A percentile compares a stretch with the other conserved stretches of the same genome.
Evolutionary conservation across 495 filamentous ascomycete species (phyloP).

Genomic region (Annulohypoxylon moriforme): DNA sequence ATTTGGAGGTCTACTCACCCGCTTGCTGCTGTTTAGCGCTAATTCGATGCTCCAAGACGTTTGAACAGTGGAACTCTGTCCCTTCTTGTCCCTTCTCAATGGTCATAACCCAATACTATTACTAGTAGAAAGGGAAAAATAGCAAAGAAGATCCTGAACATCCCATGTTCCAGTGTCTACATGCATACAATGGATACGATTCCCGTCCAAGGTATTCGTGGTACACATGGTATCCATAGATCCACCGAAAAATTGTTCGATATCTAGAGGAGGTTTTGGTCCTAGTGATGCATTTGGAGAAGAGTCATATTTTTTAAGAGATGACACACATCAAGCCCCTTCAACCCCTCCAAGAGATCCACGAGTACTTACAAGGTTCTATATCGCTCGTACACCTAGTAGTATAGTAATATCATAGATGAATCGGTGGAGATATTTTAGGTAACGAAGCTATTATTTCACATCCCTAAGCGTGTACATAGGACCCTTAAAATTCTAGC

Average conservation of each 20-base stretch:
- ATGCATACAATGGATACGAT: neutral
- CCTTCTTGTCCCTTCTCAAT: neutral
- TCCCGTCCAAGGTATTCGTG: slow-evolving; percentile 14
- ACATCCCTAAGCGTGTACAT: neutral
- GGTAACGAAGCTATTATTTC: neutral
- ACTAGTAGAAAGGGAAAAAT: slow-evolving; percentile 1
- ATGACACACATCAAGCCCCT: slow-evolving; percentile 33
- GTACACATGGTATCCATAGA: slow-evolving; percentile 8
- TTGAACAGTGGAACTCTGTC: slow-evolving; percentile 6
- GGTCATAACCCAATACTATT: neutral
- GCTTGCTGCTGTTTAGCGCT: slow-evolving; percentile 22
- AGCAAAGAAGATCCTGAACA: slow-evolving; percentile 9
- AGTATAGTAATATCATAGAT: slow-evolving; percentile 1
- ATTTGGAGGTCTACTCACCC: slow-evolving; percentile 14
- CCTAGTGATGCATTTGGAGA: slow-evolving; percentile 36
- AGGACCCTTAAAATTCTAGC: neutral
- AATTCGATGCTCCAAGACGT: slow-evolving; percentile 21
- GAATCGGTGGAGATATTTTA: neutral
- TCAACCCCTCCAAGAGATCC: slow-evolving; percentile 10
- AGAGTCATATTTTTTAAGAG: slow-evolving; percentile 23
- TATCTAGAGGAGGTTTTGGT: slow-evolving; percentile 17
- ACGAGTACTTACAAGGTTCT: neutral
- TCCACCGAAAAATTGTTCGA: slow-evolving; percentile 42
- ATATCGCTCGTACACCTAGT: neutral
- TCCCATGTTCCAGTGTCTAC: slow-evolving; percentile 23